phyloP scores from a whole-genome alignment of 306 rosid species.

The Prunus dulcis region DNA sequence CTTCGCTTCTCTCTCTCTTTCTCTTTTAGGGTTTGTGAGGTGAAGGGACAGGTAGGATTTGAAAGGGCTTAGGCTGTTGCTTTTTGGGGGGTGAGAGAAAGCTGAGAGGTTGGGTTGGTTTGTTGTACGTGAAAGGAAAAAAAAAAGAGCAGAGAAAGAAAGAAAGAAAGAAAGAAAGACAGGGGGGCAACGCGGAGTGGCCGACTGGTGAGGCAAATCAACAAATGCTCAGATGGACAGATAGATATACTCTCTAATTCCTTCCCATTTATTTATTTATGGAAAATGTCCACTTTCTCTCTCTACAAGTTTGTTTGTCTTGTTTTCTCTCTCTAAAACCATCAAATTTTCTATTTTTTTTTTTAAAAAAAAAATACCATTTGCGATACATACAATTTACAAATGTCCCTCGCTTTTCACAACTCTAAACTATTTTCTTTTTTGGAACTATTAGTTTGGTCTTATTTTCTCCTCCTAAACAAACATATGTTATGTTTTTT shows the following conservation, averaged over 20 bases:
- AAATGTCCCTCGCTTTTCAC: not conserved
- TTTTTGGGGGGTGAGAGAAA: not conserved
- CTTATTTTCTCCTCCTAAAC: not conserved
- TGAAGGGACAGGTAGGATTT: conserved; percentile 8
- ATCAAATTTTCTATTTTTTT: not conserved
- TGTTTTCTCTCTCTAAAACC: not conserved
- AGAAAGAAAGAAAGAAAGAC: conserved; percentile 11
- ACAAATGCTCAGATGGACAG: not conserved
- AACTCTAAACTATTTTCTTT: not conserved
- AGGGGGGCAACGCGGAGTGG: conserved; percentile 39
- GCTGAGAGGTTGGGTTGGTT: conserved; percentile 17
- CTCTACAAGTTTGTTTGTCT: not conserved
- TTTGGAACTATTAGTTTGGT: not conserved
- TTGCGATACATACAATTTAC: not conserved
- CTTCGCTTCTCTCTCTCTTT: not conserved
- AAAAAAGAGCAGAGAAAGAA: not conserved
- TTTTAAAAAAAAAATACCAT: no score
- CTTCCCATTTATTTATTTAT: not conserved
- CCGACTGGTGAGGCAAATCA: conserved; percentile 15
- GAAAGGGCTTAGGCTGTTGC: not conserved
- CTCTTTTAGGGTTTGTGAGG: conserved; percentile 17
- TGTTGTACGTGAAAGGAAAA: not conserved
- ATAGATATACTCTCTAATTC: not conserved
- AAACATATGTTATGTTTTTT: not conserved
- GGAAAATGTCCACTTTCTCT: not conserved